Evolutionary conservation across 2,329 filamentous ascomycete genomes (phyloP), one percentile per base, ranked within the genome.

Genomic region (Aspergillus sp.): DNA sequence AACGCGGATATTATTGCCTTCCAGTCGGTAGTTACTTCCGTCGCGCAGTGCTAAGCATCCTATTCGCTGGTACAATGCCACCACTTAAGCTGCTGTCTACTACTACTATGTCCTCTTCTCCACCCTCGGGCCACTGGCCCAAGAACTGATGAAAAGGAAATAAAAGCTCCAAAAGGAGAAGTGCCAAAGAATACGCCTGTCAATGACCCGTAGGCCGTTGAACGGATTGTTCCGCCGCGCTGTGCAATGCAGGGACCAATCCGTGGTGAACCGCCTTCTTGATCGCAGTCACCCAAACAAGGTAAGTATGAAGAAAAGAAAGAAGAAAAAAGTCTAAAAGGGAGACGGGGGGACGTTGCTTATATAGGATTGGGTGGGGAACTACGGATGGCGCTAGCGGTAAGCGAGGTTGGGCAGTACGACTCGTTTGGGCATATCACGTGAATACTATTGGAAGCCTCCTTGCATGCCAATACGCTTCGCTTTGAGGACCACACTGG

Each of bases 161-260:
- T 54, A 13, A 41, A 47, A 61, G 53, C 50, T 65, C 67, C 64
- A 64, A 59, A 52, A 53, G 63, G 64, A 70, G 67, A 70, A 71
- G 67, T 73, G 71, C 72, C 72, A 75, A 75, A 75, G 71, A 75
- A 75, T 75, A 67, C 72, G 72, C 72, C 71, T 74, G 71, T 73
- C 72, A 74, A 73, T 71, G 72, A 73, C 71, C 72, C 71, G 70
- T 71, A 69, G 56, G 66, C 67, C 66, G 64, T 69, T 68, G 66
- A 67, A 68, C 63, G 71, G 64, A 75, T 67, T 72, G 80, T 75
- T 78, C 78, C 80, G 70, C 81, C 81, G 77, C 81, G 81, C 68
- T 83, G 82, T 84, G 82, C 82, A 84, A 84, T 84, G 82, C 78
- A 83, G 82, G 80, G 77, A 78, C 80, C 76, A 74, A 73, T 74